phyloP scores from a whole-genome alignment of 1,284 basidiomycete species.

The Lignosus rhinocerotis region DNA sequence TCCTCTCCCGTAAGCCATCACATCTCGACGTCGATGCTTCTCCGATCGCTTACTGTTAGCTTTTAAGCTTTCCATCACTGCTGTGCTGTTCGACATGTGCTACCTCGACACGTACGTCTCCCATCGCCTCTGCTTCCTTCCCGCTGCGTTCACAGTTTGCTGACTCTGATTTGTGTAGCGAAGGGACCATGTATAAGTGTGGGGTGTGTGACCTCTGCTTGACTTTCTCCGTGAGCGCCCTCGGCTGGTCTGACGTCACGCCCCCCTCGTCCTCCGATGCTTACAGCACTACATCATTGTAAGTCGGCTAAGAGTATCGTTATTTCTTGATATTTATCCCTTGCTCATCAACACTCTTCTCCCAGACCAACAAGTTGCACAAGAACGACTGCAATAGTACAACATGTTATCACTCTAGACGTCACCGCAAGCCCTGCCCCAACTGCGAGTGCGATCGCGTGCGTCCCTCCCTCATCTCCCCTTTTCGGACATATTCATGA shows the following conservation, averaged over 20 bases:
- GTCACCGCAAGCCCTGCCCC: constrained; percentile 53
- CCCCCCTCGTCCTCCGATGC: constrained; percentile 3
- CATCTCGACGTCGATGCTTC: constrained; percentile 12
- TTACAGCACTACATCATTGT: constrained; percentile 55
- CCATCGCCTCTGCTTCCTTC: constrained; percentile 16
- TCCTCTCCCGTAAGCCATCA: constrained; percentile 20
- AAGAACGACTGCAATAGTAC: constrained; percentile 66
- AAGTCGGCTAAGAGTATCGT: constrained; percentile 30
- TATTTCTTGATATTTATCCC: background rate
- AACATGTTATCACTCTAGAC: constrained; percentile 60
- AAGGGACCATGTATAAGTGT: constrained; percentile 75
- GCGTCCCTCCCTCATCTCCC: constrained; percentile 21
- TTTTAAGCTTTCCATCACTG: constrained; percentile 22
- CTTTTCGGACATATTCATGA: constrained; percentile 1
- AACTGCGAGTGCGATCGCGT: constrained; percentile 58
- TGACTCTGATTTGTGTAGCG: constrained; percentile 44
- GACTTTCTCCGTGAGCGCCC: constrained; percentile 14
- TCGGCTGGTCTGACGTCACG: constrained; percentile 24
- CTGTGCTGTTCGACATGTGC: constrained; percentile 53
- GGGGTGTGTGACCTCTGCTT: constrained; percentile 47
- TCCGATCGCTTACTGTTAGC: constrained; percentile 23
- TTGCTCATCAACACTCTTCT: background rate
- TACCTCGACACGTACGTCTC: constrained; percentile 66
- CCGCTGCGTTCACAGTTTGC: constrained; percentile 12
- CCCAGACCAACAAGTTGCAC: constrained; percentile 55